Conservation (phyloP, 2,329 filamentous ascomycete species). For the Fusarium armeniacum region DNA sequence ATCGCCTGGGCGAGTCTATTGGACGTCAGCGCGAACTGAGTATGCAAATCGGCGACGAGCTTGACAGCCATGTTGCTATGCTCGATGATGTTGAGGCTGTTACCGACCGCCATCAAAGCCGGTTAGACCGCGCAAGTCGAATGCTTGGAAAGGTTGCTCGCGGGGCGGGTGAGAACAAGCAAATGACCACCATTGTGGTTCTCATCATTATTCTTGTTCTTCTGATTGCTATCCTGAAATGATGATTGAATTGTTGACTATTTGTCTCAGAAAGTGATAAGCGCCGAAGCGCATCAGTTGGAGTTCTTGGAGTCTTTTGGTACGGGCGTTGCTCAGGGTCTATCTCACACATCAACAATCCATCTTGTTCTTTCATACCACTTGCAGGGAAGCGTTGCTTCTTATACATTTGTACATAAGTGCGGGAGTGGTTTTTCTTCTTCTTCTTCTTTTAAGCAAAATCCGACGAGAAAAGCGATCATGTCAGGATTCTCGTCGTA, state of each 20-base stretch:
- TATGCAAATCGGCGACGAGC: slow-evolving; percentile 96
- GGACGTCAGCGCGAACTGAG: slow-evolving; percentile 90
- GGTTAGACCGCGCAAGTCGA: slow-evolving; percentile 80
- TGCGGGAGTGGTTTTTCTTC: neutral
- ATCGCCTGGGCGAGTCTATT: slow-evolving; percentile 87
- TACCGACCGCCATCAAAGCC: slow-evolving; percentile 83
- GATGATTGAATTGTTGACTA: slow-evolving; percentile 48
- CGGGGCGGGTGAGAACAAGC: slow-evolving; percentile 86
- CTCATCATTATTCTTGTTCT: slow-evolving; percentile 86
- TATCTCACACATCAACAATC: slow-evolving; percentile 11
- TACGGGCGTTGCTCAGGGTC: slow-evolving; percentile 20
- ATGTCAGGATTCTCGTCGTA: slow-evolving; percentile 12
- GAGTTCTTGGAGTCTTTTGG: slow-evolving; percentile 40
- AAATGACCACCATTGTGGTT: slow-evolving; percentile 84
- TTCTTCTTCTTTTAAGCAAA: neutral
- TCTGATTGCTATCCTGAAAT: slow-evolving; percentile 86
- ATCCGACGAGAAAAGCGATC: neutral
- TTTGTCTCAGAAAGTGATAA: slow-evolving; percentile 20
- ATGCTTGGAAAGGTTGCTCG: slow-evolving; percentile 79
- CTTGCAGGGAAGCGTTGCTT: neutral
- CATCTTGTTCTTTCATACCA: slow-evolving; percentile 3
- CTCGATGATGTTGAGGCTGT: slow-evolving; percentile 89
- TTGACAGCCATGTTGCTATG: slow-evolving; percentile 90
- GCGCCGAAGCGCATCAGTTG: slow-evolving; percentile 41
- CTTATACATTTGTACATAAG: slow-evolving; percentile 23